These are phyloP conservation scores for Extremus antarcticus DNA, from an alignment of 495 filamentous ascomycete species.

Conservation along the genomic window DNA sequence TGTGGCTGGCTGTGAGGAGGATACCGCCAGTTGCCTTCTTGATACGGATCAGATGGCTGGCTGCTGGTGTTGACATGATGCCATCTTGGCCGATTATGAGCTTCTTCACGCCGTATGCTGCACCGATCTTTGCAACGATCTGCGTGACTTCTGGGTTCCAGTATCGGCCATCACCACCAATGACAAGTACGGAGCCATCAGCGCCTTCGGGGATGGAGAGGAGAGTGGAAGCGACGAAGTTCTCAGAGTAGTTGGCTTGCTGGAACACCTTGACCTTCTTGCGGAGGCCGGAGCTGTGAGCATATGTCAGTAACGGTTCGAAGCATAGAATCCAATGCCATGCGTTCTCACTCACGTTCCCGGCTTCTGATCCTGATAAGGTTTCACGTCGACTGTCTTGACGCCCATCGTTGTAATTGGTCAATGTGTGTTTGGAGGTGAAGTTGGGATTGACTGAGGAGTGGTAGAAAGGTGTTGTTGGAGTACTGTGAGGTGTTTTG, in stretches of 20 bases:
- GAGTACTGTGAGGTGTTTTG: no score
- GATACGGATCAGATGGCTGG: conserved; percentile 89
- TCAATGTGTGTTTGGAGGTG: no score
- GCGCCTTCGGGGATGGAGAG: conserved; percentile 92
- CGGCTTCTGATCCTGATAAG: conserved; percentile 93
- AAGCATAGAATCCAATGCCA: conserved; percentile 5
- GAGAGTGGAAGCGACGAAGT: conserved; percentile 86
- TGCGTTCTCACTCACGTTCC: conserved; percentile 71
- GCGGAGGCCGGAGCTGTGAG: conserved; percentile 76
- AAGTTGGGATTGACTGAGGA: no score
- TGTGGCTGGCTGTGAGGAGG: conserved; percentile 92
- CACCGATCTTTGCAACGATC: conserved; percentile 92
- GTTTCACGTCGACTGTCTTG: conserved; percentile 61
- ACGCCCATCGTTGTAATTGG: conserved; percentile 48
- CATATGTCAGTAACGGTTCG: conserved; percentile 21
- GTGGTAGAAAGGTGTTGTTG: not conserved
- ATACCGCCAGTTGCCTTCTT: conserved; percentile 92
- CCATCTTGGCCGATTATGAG: conserved; percentile 89
- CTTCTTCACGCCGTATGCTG: conserved; percentile 98
- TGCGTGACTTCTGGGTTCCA: conserved; percentile 95
- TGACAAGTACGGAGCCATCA: conserved; percentile 80
- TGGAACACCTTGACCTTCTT: conserved; percentile 99
- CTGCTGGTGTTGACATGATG: conserved; percentile 90
- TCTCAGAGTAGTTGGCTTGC: conserved; percentile 86
- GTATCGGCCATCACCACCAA: conserved; percentile 94